A percentile compares a stretch with the other conserved stretches of the same genome.
Conservation (phyloP, 1,284 basidiomycete species). For the Mycena sp. region DNA sequence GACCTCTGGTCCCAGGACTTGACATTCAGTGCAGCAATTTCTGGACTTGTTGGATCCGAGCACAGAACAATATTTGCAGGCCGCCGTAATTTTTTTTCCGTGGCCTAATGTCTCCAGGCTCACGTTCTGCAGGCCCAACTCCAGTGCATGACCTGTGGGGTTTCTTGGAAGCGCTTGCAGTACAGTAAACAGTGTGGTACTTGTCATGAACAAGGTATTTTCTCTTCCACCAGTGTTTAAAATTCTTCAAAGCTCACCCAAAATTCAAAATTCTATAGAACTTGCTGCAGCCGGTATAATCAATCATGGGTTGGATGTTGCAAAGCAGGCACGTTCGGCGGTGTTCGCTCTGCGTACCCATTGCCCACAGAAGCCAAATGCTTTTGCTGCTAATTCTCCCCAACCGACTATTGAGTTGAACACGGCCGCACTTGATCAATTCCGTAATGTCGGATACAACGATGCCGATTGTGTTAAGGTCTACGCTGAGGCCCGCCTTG, state of each 20-base stretch:
- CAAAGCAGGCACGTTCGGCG: not conserved
- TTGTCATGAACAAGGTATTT: slow-evolving; percentile 2
- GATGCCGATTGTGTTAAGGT: slow-evolving; percentile 1
- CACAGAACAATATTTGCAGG: not conserved
- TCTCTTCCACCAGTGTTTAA: not conserved
- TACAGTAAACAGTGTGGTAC: slow-evolving; percentile 2
- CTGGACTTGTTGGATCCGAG: not conserved
- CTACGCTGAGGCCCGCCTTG: not conserved
- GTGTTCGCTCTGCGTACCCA: slow-evolving; percentile 1
- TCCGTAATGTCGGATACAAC: not conserved
- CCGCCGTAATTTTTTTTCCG: not conserved
- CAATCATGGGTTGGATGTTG: not conserved
- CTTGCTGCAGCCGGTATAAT: not conserved
- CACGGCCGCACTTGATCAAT: not conserved
- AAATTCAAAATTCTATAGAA: not conserved
- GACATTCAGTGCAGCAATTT: not conserved
- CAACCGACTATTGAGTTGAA: not conserved
- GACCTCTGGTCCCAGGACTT: no score
- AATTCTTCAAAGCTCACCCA: no score
- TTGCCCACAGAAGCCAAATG: not conserved
- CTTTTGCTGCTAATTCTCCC: not conserved
- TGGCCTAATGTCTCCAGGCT: not conserved
- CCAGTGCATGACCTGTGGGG: slow-evolving; percentile 6
- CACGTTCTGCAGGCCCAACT: not conserved
- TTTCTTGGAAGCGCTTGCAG: slow-evolving; percentile 9